These are phyloP conservation scores for Penicillium olsonii DNA, from an alignment of 2,329 filamentous ascomycete species.

Conservation along the genomic window DNA sequence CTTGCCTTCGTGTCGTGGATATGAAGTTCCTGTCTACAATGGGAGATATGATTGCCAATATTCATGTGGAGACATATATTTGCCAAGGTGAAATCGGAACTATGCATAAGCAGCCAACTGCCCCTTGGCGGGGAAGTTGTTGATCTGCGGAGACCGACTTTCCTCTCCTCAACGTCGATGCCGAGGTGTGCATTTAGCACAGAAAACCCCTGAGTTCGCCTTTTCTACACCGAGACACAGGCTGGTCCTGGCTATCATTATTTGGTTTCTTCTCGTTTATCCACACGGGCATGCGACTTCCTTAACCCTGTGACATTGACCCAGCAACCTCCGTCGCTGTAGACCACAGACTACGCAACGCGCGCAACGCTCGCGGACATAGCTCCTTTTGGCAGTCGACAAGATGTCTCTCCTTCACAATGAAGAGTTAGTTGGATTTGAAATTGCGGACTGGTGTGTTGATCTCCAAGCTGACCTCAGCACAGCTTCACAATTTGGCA, in stretches of 20 bases:
- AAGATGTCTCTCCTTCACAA: conserved; percentile 54
- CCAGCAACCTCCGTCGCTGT: conserved; percentile 5
- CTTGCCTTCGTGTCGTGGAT: too few relatives aligned
- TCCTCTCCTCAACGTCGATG: conserved; percentile 8
- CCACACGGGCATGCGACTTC: conserved; percentile 16
- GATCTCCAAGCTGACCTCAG: conserved; percentile 14
- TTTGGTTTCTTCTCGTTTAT: conserved; percentile 16
- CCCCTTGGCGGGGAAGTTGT: conserved; percentile 9
- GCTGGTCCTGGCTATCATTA: conserved; percentile 36
- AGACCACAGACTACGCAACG: background rate
- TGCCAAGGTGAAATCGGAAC: too few relatives aligned
- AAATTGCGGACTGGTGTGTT: background rate
- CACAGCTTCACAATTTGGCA: conserved; percentile 66
- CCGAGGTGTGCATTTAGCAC: background rate
- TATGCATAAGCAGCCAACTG: background rate
- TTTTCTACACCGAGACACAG: conserved; percentile 17
- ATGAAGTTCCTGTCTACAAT: background rate
- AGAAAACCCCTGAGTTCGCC: conserved; percentile 7
- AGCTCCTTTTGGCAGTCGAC: background rate
- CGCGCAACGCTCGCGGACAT: background rate
- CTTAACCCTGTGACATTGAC: conserved; percentile 4
- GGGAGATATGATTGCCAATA: background rate
- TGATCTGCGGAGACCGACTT: conserved; percentile 16
- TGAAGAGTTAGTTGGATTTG: conserved; percentile 48
- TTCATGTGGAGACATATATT: too few relatives aligned